Base-by-base conservation (phyloP, 2,329 filamentous ascomycete species). In the Colletotrichum noveboracense region DNA sequence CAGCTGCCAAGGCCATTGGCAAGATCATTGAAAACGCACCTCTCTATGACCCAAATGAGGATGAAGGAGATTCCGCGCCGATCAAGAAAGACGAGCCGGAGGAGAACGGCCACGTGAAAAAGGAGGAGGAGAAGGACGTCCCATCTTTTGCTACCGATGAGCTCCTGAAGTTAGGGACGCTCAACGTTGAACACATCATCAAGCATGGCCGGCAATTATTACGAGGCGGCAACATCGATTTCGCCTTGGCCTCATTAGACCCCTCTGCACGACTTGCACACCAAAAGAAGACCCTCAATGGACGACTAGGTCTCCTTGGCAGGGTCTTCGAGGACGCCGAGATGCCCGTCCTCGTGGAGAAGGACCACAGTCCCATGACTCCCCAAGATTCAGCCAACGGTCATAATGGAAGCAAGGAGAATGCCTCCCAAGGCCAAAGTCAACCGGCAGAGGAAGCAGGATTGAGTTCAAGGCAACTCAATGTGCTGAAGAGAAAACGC, bases 1-100 rank as follows among this genome's bases (percentile, higher is more conserved):
- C 97, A 70, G 94, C 97, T 62, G 96, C 96, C 79, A 98, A 96
- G 85, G 97, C 97, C 24, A 93, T 99, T 74, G 96, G 96, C 74
- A 96, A 96, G 80, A 98, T 99, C 78, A 93, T 98, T 77, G 93
- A 96, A 74, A 94, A 98, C 88, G 95, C 96, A 1, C 93, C 95
- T 70, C 87, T 91, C 60, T 98, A 97, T 83, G 96, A 98, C 80
- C 97, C 97, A 1, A 98, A 98, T 81, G 89, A 90, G 24, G 93
- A 93, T 75, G 94, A 96, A 79, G 43, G 43, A 24, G 90, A 89
- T 48, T 79, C 82, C 16, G 78, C 82, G n/a, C 77, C 81, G 34
- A 81, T 81, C 30, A 89, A 89, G 80, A 85, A 89, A 69, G 87
- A 90, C 65, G 83, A 85, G 70, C 62, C 66, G 80, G 74, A 79